Evolutionary conservation across 2,329 filamentous ascomycete species (phyloP), one percentile per base, ranked within the genome.

Genomic region (Ambrosiella cleistominuta): DNA sequence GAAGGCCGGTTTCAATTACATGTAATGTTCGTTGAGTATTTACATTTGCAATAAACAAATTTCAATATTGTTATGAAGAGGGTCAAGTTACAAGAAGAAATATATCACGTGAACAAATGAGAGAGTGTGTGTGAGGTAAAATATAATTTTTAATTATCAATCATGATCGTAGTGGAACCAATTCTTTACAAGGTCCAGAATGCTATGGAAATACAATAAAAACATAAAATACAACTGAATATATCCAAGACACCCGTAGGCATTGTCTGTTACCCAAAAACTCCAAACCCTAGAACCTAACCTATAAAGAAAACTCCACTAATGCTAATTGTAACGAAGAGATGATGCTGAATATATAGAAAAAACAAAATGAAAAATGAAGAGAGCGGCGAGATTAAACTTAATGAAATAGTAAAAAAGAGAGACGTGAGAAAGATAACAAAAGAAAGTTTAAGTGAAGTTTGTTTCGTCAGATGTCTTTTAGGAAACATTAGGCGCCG

Each of bases 401-500:
- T 27, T 3, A 27, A 27, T 27, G 40, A 35, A 27, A 39, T 54
- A 40, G 37, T 39, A 39, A 53, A 54, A 38, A 59, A 50, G n/a
- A 38, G 35, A 39, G 19, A 51, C 47, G 38, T 3, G 17, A 40
- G 12, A 54, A 39, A 54, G 54, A 50, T 17, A 12, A 57, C 38
- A 45, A 42, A 19, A 58, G 39, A 56, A 56, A 53, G 38, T 37
- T 7, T 44, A 52, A 7, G 36, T 56, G 7, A 47, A 27, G 54
- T 19, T 11, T 42, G 12, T 50, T n/a, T 52, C 12, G 37, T 35
- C 9, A 56, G 15, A 6, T 45, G 13, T 27, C 15, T 12, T 53
- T 61, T 59, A 58, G n/a, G 57, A 61, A 19, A 56, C 44, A 45
- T 47, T 49, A 38, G 57, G 57, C 17, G 57, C 64, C 53, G 63